Evolutionary conservation across 768 basidiomycete species (phyloP).

Genomic region (Pleurotus salmoneostramineus): DNA sequence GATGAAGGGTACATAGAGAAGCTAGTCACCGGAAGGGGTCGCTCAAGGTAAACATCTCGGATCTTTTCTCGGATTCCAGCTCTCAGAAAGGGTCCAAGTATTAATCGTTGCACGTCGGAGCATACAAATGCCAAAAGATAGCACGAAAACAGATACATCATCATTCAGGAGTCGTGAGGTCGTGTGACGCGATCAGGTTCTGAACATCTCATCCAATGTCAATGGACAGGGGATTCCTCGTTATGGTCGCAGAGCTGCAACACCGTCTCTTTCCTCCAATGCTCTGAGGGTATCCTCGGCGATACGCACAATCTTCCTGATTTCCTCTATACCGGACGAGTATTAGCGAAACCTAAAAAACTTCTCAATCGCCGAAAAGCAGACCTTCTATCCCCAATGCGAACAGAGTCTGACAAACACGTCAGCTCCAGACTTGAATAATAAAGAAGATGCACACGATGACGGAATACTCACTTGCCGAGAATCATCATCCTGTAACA

Average conservation of each 20-base stretch:
- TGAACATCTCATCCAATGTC: neutral
- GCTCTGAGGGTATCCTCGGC: constrained; percentile 19
- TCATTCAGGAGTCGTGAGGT: neutral
- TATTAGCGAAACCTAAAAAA: neutral
- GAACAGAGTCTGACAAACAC: constrained; percentile 22
- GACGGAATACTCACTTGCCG: constrained; percentile 22
- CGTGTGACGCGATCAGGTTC: neutral
- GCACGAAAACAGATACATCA: neutral
- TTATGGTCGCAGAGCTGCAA: neutral
- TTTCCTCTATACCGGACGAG: constrained; percentile 13
- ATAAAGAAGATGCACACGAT: neutral
- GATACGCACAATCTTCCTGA: constrained; percentile 20
- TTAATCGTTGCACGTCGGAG: neutral
- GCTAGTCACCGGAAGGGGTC: neutral
- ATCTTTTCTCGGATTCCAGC: neutral
- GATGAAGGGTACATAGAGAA: neutral
- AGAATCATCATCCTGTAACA: constrained; percentile 27
- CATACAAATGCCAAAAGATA: neutral
- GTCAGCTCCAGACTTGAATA: neutral
- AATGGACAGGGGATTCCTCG: neutral
- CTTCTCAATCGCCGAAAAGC: neutral
- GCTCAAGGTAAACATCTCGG: neutral
- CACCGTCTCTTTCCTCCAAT: constrained; percentile 17
- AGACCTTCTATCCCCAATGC: constrained; percentile 27
- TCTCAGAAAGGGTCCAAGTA: neutral